A percentile compares a stretch with the other conserved stretches of the same genome.
phyloP scores from a whole-genome alignment of 148 eudicot species.

The Polygonum maritimum region DNA sequence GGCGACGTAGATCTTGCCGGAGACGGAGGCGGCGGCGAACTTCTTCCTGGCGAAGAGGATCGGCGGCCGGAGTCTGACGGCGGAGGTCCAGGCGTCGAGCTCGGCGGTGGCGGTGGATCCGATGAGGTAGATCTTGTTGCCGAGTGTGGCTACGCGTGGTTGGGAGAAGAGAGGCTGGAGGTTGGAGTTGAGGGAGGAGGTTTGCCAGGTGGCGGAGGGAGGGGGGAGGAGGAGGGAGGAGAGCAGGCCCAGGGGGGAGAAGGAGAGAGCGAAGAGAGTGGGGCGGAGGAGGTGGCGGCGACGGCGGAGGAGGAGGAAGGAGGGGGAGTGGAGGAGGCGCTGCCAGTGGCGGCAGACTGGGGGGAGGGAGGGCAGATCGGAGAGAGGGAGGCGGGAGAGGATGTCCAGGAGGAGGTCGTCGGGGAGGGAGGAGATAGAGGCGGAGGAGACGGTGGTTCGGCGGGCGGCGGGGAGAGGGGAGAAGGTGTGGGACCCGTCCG shows the following conservation, averaged over 20 bases:
- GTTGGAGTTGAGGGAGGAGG: constrained; percentile 16
- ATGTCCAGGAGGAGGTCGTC: constrained; percentile 64
- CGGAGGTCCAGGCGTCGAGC: constrained; percentile 66
- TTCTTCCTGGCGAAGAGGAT: constrained; percentile 44
- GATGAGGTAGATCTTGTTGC: constrained; percentile 39
- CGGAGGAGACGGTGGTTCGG: constrained; percentile 18
- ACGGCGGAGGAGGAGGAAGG: constrained; percentile 47
- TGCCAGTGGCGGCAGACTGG: constrained; percentile 66
- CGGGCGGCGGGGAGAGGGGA: constrained; percentile 14
- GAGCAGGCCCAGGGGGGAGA: constrained; percentile 19
- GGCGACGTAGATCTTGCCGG: constrained; percentile 51
- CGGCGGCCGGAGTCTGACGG: constrained; percentile 20
- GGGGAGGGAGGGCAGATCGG: constrained; percentile 45
- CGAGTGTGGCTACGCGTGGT: constrained; percentile 35
- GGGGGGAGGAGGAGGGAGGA: constrained; percentile 17
- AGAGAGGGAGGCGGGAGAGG: constrained; percentile 40
- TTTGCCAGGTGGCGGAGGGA: constrained; percentile 27
- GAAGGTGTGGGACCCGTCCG: constrained; percentile 22
- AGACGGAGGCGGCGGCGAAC: constrained; percentile 51
- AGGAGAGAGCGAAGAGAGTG: constrained; percentile 40
- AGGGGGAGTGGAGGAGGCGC: constrained; percentile 41
- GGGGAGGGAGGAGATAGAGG: constrained; percentile 51
- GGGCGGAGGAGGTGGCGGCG: constrained; percentile 27
- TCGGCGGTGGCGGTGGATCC: constrained; percentile 26
- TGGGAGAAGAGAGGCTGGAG: constrained; percentile 24